phyloP scores from a whole-genome alignment of 73 alveolate species.

The Blepharisma japonicum region DNA sequence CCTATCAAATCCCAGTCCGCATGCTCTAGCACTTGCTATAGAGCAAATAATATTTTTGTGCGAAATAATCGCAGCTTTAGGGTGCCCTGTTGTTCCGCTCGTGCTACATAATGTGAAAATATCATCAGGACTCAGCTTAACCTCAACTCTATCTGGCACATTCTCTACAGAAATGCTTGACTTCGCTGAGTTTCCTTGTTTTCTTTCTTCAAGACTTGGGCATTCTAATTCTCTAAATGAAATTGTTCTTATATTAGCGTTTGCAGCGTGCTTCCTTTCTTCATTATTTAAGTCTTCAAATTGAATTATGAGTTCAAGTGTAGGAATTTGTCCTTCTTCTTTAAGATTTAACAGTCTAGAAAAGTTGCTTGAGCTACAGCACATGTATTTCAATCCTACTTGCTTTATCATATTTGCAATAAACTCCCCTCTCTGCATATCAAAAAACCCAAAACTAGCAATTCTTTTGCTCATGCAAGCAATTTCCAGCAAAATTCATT shows the following conservation, averaged over 20 bases:
- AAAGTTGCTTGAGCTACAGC: not conserved
- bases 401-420: not conserved
- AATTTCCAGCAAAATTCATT: conserved; percentile 68
- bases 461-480: conserved; percentile 33
- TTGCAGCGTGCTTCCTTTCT: too few relatives aligned
- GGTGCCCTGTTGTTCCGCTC: not conserved
- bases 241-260: too few relatives aligned
- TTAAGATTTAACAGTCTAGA: not conserved
- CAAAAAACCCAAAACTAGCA: not conserved
- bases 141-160: not conserved
- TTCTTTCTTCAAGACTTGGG: too few relatives aligned
- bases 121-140: not conserved
- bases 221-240: too few relatives aligned
- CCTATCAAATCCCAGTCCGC: not conserved
- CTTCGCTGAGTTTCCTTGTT: too few relatives aligned
- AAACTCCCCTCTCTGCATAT: not conserved
- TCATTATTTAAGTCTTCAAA: too few relatives aligned
- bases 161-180: not conserved
- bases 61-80: not conserved
- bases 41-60: not conserved
- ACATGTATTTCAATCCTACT: not conserved
- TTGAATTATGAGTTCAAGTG: not conserved
- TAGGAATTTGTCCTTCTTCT: not conserved
- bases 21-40: not conserved
- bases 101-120: not conserved